Conservation (phyloP, 345 rosid species). For the Mercurialis annua region DNA sequence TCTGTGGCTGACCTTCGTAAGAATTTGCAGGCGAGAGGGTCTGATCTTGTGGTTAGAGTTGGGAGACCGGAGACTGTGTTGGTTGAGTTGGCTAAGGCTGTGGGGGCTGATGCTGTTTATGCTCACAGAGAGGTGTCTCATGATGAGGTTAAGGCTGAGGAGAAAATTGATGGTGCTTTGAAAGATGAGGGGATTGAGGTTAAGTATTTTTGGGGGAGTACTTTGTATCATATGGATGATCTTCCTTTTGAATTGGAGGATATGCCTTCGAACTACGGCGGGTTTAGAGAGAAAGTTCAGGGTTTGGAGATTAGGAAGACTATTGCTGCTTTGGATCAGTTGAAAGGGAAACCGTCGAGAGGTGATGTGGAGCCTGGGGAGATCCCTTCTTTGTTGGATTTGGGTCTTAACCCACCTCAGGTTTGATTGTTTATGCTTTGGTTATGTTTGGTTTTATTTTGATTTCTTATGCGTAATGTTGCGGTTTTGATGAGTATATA, state of each 20-base stretch:
- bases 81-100: slow-evolving; percentile 72
- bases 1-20: slow-evolving; percentile 90
- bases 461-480: not conserved
- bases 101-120: slow-evolving; percentile 90
- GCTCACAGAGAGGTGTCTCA: slow-evolving; percentile 87
- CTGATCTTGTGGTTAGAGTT: slow-evolving; percentile 83
- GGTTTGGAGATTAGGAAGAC: slow-evolving; percentile 83
- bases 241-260: slow-evolving; percentile 85
- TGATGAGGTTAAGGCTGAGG: slow-evolving; percentile 85
- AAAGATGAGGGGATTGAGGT: slow-evolving; percentile 89
- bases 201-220: slow-evolving; percentile 95
- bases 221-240: slow-evolving; percentile 87
- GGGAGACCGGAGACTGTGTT: slow-evolving; percentile 82
- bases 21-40: slow-evolving; percentile 84
- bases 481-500: not conserved
- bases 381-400: slow-evolving; percentile 77
- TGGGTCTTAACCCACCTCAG: slow-evolving; percentile 77
- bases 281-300: slow-evolving; percentile 73
- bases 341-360: slow-evolving; percentile 77
- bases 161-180: slow-evolving; percentile 74
- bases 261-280: slow-evolving; percentile 74
- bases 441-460: not conserved
- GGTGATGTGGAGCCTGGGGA: slow-evolving; percentile 96
- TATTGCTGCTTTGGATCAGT: slow-evolving; percentile 69
- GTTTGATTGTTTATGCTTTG: slow-evolving; percentile 29